Evolutionary conservation across 2,329 filamentous ascomycete genomes (phyloP), one percentile per base, ranked within the genome.

Genomic region (Sphaerulina populicola): DNA sequence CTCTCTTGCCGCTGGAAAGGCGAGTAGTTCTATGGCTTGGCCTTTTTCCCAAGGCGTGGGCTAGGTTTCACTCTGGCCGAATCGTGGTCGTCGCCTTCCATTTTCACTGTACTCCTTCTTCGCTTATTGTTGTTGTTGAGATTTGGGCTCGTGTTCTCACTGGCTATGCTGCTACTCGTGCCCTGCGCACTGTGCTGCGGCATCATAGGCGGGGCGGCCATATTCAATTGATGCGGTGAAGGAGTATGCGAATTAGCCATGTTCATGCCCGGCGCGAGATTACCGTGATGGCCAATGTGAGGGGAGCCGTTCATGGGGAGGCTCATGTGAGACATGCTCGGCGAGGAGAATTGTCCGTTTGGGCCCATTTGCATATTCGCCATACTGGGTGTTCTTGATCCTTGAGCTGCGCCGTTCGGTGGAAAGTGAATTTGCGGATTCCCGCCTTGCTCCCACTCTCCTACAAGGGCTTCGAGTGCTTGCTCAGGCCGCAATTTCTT

Each of bases 41-140:
- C 51, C 59, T 68, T 68, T 54, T 71, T 71, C 43, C 64, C 56
- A 56, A 72, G 66, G 18, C 72, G 64, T 23, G 73, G 73, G 60
- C 72, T 75, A 44, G 68, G 69, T 61, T 81, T 81, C 45, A 78
- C 70, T 52, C 79, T 67, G 31, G 67, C 60, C 31, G 73, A 72
- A 54, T 49, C 45, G 7, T 66, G 70, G 40, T 79, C 78, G 42
- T 81, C 78, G 36, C 68, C 72, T 59, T 82, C 79, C 47, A 75
- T 68, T 64, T 83, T 83, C 51, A 81, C 77, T 11, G 75, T 75
- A 65, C 80, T 82, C 23, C 74, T 67, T 53, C 80, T 71, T 53
- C 80, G 74, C 66, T 83, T 83, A 59, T 70, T 75, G 42, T 83
- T 83, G 59, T 80, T 74, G 58, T 79, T 81, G 47, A 65, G 58